Evolutionary conservation across 768 basidiomycete species (phyloP).

Genomic region (Pholiota microspora): DNA sequence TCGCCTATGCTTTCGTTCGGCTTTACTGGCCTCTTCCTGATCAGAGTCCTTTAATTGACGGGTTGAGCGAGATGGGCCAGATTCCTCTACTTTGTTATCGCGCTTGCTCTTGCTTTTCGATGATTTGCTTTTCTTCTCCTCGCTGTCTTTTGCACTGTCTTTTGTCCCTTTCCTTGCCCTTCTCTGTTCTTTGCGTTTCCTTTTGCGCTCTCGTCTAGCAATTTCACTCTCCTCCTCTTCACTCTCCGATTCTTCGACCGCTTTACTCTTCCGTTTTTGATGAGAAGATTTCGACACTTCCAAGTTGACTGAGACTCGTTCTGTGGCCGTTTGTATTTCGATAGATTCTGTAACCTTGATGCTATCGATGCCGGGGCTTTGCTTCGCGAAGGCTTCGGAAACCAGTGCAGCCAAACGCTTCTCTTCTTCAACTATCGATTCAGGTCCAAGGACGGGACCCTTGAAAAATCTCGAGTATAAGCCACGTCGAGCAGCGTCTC

Average conservation of each 20-base stretch:
- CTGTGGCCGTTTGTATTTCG: constrained; percentile 15
- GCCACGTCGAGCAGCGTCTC: constrained; percentile 70
- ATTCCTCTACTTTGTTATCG: constrained; percentile 10
- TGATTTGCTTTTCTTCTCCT: constrained; percentile 14
- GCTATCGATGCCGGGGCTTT: constrained; percentile 12
- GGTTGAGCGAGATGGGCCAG: background rate
- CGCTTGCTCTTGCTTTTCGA: background rate
- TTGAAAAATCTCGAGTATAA: constrained; percentile 84
- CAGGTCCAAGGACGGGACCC: constrained; percentile 66
- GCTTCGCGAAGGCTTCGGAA: constrained; percentile 14
- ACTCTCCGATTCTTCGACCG: background rate
- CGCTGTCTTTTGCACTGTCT: background rate
- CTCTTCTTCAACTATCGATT: constrained; percentile 24
- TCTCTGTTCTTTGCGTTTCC: constrained; percentile 14
- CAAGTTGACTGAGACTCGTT: constrained; percentile 14
- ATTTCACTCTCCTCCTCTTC: constrained; percentile 11
- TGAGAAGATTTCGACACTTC: constrained; percentile 16
- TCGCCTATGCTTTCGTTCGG: constrained; percentile 16
- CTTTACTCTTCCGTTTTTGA: constrained; percentile 9
- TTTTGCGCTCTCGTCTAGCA: constrained; percentile 13
- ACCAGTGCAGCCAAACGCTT: constrained; percentile 13
- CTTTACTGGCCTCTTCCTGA: constrained; percentile 7
- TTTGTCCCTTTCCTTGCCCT: constrained; percentile 14
- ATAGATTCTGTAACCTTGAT: constrained; percentile 17
- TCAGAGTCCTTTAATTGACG: background rate